Conservation (phyloP, 2,329 filamentous ascomycete species). For the Apiospora kogelbergensis region DNA sequence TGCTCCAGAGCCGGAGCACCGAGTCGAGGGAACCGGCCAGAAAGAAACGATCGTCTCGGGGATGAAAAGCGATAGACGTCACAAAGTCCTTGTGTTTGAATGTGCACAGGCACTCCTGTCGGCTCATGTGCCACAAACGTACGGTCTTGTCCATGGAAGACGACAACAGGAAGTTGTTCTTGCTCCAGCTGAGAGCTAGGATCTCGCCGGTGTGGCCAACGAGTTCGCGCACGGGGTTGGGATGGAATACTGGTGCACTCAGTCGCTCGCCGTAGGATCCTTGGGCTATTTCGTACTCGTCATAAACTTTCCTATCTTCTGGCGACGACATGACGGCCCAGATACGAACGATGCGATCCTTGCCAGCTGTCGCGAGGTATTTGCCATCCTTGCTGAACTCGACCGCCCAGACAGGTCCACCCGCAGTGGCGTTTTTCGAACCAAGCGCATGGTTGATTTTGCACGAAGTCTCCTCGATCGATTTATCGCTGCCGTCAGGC, state of each 20-base stretch:
- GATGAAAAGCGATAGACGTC: constrained; percentile 92
- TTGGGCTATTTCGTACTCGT: constrained; percentile 54
- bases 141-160: constrained; percentile 99
- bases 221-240: constrained; percentile 77
- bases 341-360: constrained; percentile 80
- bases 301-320: constrained; percentile 74
- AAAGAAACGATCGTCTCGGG: constrained; percentile 93
- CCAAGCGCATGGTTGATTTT: constrained; percentile 20
- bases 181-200: constrained; percentile 94
- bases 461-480: constrained; percentile 16
- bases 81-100: constrained; percentile 97
- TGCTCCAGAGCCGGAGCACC: constrained; percentile 90
- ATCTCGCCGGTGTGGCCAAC: constrained; percentile 82
- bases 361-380: constrained; percentile 88
- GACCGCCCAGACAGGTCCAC: constrained; percentile 83
- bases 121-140: constrained; percentile 85
- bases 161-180: constrained; percentile 95
- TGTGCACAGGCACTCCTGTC: constrained; percentile 83
- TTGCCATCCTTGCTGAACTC: constrained; percentile 92
- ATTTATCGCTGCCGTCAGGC: constrained; percentile 14
- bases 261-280: constrained; percentile 61
- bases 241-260: constrained; percentile 86
- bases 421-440: constrained; percentile 40
- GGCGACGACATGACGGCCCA: constrained; percentile 84
- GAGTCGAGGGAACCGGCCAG: constrained; percentile 89